phyloP scores from a whole-genome alignment of 148 eudicot species.

The Chenopodium suecicum region DNA sequence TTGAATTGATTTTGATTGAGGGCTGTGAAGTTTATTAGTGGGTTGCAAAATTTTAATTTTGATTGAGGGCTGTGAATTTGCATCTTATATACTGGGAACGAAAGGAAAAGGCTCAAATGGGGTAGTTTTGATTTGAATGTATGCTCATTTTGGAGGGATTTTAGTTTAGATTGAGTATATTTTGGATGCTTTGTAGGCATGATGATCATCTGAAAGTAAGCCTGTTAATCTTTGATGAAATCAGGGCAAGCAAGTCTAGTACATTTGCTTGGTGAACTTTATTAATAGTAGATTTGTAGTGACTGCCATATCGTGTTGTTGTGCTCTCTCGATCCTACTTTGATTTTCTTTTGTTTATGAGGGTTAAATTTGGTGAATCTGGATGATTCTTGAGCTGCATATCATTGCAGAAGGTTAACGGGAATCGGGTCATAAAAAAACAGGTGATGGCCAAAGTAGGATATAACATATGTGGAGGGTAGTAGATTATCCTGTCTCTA shows the following conservation, averaged over 20 bases:
- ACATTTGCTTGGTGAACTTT: not conserved
- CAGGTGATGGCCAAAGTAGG: not conserved
- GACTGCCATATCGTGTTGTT: not conserved
- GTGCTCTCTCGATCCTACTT: not conserved
- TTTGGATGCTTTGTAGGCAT: not conserved
- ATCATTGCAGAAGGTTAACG: too few species aligned
- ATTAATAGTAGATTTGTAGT: too few species aligned
- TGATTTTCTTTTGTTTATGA: too few species aligned
- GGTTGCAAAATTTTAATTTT: not conserved
- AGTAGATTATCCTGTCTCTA: not conserved
- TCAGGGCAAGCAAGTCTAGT: not conserved
- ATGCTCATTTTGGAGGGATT: not conserved
- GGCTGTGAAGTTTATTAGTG: not conserved
- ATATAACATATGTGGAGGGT: not conserved
- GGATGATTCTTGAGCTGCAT: not conserved
- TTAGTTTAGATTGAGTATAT: not conserved
- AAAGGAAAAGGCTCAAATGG: not conserved
- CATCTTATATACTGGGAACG: not conserved
- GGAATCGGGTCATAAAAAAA: too few species aligned
- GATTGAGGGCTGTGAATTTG: not conserved
- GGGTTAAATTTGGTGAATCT: not conserved
- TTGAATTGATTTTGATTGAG: too few species aligned
- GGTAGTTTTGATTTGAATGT: not conserved
- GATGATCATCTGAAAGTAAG: not conserved
- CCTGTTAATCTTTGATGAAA: not conserved